These are phyloP conservation scores for Withania somnifera DNA, from an alignment of 305 asterid genomes.

Conservation along the genomic window DNA sequence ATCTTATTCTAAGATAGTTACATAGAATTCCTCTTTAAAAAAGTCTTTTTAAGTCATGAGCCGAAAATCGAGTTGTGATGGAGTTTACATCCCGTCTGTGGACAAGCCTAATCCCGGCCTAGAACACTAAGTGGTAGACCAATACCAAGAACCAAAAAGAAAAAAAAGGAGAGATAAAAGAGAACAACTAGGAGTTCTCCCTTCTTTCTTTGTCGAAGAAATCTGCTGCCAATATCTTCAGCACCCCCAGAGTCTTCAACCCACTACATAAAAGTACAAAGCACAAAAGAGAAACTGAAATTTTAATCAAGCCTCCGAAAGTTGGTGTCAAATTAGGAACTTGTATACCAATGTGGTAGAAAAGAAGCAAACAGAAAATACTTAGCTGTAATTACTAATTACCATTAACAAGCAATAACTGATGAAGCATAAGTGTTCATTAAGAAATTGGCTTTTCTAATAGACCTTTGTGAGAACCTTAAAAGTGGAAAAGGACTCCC, in stretches of 20 bases:
- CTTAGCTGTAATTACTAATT: background rate
- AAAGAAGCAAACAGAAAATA: background rate
- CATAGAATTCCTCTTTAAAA: no score
- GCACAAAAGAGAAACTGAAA: background rate
- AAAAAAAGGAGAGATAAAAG: background rate
- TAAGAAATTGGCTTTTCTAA: background rate
- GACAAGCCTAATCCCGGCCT: no score
- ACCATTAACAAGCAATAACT: background rate
- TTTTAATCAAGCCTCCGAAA: conserved; percentile 8
- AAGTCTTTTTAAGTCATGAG: no score
- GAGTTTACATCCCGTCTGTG: no score
- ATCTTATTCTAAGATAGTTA: no score
- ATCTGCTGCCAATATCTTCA: conserved; percentile 54
- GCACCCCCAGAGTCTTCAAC: conserved; percentile 71
- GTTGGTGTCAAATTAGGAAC: background rate
- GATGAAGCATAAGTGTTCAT: background rate
- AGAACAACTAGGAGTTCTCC: conserved; percentile 60
- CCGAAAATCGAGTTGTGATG: no score
- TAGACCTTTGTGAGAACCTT: background rate
- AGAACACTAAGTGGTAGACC: no score
- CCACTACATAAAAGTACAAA: conserved; percentile 32
- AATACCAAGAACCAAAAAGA: no score
- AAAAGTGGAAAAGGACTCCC: background rate
- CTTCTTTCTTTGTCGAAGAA: conserved; percentile 53
- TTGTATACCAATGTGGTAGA: background rate